Conservation (phyloP, 768 basidiomycete genomes). For the Suillus luteus region DNA sequence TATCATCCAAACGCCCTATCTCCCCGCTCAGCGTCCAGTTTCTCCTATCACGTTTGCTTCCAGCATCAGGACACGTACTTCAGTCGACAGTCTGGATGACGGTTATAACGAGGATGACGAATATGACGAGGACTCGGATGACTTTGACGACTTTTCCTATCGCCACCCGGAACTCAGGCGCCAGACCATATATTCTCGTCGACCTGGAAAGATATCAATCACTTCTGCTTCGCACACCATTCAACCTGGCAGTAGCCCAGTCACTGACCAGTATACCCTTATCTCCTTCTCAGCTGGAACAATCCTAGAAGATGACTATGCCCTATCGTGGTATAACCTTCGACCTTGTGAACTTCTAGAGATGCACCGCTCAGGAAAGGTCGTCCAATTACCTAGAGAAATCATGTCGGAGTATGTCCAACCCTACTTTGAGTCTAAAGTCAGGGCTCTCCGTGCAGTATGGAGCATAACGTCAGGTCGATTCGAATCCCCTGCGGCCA, state of each 20-base stretch:
- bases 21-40: conserved; percentile 43
- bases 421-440: conserved; percentile 61
- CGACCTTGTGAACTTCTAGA: conserved; percentile 70
- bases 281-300: conserved; percentile 71
- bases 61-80: conserved; percentile 16
- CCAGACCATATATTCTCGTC: conserved; percentile 14
- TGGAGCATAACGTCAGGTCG: conserved; percentile 32
- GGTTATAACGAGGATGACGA: conserved; percentile 38
- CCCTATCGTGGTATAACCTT: conserved; percentile 58
- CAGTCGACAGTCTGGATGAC: conserved; percentile 28
- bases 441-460: conserved; percentile 51
- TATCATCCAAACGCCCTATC: conserved; percentile 34
- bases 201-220: conserved; percentile 15
- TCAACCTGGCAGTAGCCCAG: conserved; percentile 19
- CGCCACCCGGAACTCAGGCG: conserved; percentile 9
- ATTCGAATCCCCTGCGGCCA: conserved; percentile 25
- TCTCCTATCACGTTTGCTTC: conserved; percentile 72
- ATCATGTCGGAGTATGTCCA: conserved; percentile 46
- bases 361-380: conserved; percentile 49
- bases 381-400: conserved; percentile 47
- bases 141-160: conserved; percentile 19
- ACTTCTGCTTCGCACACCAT: conserved; percentile 10
- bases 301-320: conserved; percentile 66
- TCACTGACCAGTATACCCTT: conserved; percentile 47
- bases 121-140: conserved; percentile 29